Conservation (phyloP, 352 stramenopile species). For the Aphanomyces invadans region DNA sequence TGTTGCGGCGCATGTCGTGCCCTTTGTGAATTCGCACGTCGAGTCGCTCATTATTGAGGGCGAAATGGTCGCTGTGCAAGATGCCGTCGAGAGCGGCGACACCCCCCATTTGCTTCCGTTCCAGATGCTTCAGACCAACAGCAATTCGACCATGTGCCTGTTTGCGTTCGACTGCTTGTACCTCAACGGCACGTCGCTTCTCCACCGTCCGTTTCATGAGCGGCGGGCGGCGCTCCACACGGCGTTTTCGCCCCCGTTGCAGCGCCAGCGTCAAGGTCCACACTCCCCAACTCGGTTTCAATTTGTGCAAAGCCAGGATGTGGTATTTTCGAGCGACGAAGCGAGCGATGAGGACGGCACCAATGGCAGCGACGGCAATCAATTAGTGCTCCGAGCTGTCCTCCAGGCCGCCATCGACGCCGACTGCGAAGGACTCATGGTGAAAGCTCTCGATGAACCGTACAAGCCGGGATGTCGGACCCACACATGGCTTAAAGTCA, state of each 20-base stretch:
- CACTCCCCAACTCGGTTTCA: constrained; percentile 33
- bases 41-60: constrained; percentile 58
- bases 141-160: constrained; percentile 60
- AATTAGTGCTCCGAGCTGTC: constrained; percentile 33
- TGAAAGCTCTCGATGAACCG: constrained; percentile 52
- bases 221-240: constrained; percentile 37
- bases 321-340: constrained; percentile 26
- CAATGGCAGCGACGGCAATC: no score
- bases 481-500: constrained; percentile 82
- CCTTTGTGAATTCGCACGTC: constrained; percentile 30
- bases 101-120: constrained; percentile 52
- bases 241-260: constrained; percentile 31
- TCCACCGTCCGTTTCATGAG: constrained; percentile 37
- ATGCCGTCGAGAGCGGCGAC: constrained; percentile 35
- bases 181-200: constrained; percentile 39
- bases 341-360: background rate
- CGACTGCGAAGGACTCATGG: constrained; percentile 76
- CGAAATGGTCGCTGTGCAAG: constrained; percentile 66
- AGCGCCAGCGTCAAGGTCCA: constrained; percentile 28
- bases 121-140: constrained; percentile 71
- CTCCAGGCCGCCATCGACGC: constrained; percentile 43
- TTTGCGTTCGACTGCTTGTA: constrained; percentile 72
- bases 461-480: constrained; percentile 65
- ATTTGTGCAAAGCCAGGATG: constrained; percentile 54
- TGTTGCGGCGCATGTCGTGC: constrained; percentile 34